Conservation (phyloP, 176 grass and related monocot genomes). For the Musa acuminata region DNA sequence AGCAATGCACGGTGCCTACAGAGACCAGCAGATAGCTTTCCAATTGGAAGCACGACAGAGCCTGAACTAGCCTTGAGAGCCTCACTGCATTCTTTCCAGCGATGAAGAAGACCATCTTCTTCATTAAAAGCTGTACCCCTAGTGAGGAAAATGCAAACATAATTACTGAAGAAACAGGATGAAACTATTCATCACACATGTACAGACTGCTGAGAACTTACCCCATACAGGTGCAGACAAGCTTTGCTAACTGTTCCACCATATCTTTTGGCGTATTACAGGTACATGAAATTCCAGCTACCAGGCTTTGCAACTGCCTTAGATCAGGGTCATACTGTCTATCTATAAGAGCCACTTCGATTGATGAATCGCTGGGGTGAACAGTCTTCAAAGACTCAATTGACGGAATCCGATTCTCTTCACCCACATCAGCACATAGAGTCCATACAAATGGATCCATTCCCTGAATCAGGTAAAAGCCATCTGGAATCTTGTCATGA, state of each 20-base stretch:
- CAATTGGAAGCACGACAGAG: conserved; percentile 62
- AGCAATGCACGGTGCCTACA: conserved; percentile 91
- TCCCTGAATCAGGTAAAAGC: conserved; percentile 88
- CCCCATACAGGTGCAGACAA: conserved; percentile 82
- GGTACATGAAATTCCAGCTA: conserved; percentile 44
- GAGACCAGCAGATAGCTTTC: conserved; percentile 72
- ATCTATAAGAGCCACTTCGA: conserved; percentile 69
- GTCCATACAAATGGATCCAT: conserved; percentile 96
- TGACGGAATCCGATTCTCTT: conserved; percentile 67
- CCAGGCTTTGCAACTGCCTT: conserved; percentile 45
- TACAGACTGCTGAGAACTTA: conserved; percentile 25
- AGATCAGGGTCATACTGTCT: conserved; percentile 57
- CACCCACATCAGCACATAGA: conserved; percentile 67
- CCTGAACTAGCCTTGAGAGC: conserved; percentile 47
- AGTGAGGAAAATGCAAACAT: conserved; percentile 7
- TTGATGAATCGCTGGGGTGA: conserved; percentile 45
- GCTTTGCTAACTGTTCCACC: conserved; percentile 68
- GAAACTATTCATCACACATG: background rate
- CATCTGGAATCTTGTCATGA: conserved; percentile 67
- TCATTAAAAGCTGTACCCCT: conserved; percentile 52
- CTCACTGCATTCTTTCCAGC: conserved; percentile 68
- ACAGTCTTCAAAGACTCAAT: conserved; percentile 59
- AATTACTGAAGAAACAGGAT: conserved; percentile 2
- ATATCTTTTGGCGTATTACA: conserved; percentile 50
- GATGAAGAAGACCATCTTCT: conserved; percentile 54